Evolutionary conservation across 495 filamentous ascomycete species (phyloP).

Genomic region (Durotheca rogersii): DNA sequence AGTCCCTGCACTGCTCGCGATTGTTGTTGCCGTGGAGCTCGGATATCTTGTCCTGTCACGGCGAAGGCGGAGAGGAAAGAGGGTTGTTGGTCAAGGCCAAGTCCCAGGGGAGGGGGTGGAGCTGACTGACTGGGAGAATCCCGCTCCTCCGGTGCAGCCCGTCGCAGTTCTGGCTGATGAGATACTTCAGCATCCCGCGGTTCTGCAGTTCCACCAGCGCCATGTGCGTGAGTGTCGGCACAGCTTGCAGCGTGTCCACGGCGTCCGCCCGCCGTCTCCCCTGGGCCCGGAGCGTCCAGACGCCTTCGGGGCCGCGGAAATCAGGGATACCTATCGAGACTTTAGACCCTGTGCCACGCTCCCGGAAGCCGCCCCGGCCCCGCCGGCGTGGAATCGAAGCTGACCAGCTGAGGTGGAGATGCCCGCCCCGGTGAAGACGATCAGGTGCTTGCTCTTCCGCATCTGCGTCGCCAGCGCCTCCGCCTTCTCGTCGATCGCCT

Average conservation of each 20-base stretch:
- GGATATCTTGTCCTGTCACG: slow-evolving; percentile 41
- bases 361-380: no score
- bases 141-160: slow-evolving; percentile 48
- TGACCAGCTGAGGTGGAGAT: slow-evolving; percentile 49
- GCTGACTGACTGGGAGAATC: slow-evolving; percentile 39
- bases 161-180: slow-evolving; percentile 52
- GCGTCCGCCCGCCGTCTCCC: slow-evolving; percentile 32
- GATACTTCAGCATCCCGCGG: slow-evolving; percentile 42
- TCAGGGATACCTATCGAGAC: slow-evolving; percentile 43
- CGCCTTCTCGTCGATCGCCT: slow-evolving; percentile 39
- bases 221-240: slow-evolving; percentile 51
- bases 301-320: slow-evolving; percentile 48
- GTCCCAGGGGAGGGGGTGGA: no score
- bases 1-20: slow-evolving; percentile 47
- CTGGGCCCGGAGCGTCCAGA: slow-evolving; percentile 47
- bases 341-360: slow-evolving; percentile 8
- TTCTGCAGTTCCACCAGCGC: slow-evolving; percentile 50
- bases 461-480: slow-evolving; percentile 40
- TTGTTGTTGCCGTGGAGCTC: slow-evolving; percentile 52
- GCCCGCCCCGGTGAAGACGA: slow-evolving; percentile 50
- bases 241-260: slow-evolving; percentile 43
- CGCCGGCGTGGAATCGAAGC: not conserved
- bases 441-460: slow-evolving; percentile 46
- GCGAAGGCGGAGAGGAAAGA: no score
- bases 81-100: no score